Evolutionary conservation across 495 filamentous ascomycete species (phyloP).

Genomic region (Margaritispora aquatica): DNA sequence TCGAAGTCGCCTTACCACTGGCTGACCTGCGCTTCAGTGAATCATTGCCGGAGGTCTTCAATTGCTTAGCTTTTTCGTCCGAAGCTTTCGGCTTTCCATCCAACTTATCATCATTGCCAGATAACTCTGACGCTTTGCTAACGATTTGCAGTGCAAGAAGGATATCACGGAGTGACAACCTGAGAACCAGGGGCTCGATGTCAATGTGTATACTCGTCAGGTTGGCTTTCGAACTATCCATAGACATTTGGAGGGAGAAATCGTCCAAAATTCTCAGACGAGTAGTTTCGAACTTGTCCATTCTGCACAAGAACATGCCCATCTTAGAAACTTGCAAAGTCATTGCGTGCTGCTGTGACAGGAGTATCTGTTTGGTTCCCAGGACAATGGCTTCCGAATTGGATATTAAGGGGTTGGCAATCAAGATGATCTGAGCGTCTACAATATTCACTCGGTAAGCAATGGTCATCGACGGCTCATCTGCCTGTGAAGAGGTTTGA

Average conservation of each 20-base stretch:
- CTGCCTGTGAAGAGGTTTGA: constrained; percentile 15
- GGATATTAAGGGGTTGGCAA: constrained; percentile 83
- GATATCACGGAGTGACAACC: constrained; percentile 90
- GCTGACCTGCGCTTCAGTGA: constrained; percentile 55
- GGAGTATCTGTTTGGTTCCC: constrained; percentile 84
- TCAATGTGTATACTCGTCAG: constrained; percentile 78
- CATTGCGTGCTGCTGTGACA: constrained; percentile 89
- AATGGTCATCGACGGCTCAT: constrained; percentile 56
- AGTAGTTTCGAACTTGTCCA: constrained; percentile 83
- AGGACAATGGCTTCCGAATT: constrained; percentile 95
- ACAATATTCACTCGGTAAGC: constrained; percentile 92
- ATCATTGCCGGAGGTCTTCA: constrained; percentile 39
- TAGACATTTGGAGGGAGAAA: constrained; percentile 82
- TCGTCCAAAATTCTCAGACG: constrained; percentile 87
- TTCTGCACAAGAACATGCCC: constrained; percentile 97
- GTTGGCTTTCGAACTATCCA: constrained; percentile 70
- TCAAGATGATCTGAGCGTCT: constrained; percentile 90
- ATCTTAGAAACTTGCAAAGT: constrained; percentile 88
- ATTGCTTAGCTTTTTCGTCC: constrained; percentile 58
- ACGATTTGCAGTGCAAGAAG: constrained; percentile 89
- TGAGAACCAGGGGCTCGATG: constrained; percentile 86
- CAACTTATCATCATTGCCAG: constrained; percentile 45
- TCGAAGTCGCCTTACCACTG: constrained; percentile 58
- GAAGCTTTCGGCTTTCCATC: constrained; percentile 27
- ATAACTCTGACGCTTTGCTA: constrained; percentile 86